Evolutionary conservation across 768 basidiomycete genomes (phyloP).

Genomic region (Lactarius indigo): DNA sequence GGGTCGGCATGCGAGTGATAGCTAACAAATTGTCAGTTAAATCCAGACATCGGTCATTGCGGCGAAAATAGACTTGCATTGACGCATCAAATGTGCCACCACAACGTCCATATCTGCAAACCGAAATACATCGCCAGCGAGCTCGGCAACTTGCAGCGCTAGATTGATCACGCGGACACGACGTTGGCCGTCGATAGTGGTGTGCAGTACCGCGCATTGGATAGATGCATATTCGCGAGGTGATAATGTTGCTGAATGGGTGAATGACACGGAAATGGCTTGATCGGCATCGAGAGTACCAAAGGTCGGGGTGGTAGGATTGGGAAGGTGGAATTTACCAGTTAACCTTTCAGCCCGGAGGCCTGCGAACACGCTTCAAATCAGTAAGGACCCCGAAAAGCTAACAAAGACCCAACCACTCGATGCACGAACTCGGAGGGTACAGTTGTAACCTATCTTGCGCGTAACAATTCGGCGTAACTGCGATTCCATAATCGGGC

Average conservation of each 20-base stretch:
- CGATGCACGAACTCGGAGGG: constrained; percentile 79
- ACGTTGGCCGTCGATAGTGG: constrained; percentile 69
- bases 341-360: constrained; percentile 61
- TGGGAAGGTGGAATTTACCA: constrained; percentile 68
- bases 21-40: constrained; percentile 43
- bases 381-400: neutral
- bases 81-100: constrained; percentile 68
- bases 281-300: constrained; percentile 81
- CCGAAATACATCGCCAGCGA: constrained; percentile 91
- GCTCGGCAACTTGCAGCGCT: constrained; percentile 70
- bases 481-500: constrained; percentile 65
- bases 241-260: constrained; percentile 66
- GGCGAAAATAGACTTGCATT: constrained; percentile 50
- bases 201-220: constrained; percentile 88
- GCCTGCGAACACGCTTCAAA: constrained; percentile 37
- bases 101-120: constrained; percentile 88
- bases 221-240: constrained; percentile 71
- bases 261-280: constrained; percentile 68
- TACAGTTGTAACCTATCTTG: constrained; percentile 75
- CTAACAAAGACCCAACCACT: constrained; percentile 49
- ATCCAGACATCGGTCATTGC: neutral
- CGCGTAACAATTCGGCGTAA: constrained; percentile 63
- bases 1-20: constrained; percentile 55
- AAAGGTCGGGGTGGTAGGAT: constrained; percentile 72
- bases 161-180: constrained; percentile 84